These are phyloP conservation scores for Alternaria rosae DNA, from an alignment of 2,329 filamentous ascomycete genomes.

Conservation along the genomic window DNA sequence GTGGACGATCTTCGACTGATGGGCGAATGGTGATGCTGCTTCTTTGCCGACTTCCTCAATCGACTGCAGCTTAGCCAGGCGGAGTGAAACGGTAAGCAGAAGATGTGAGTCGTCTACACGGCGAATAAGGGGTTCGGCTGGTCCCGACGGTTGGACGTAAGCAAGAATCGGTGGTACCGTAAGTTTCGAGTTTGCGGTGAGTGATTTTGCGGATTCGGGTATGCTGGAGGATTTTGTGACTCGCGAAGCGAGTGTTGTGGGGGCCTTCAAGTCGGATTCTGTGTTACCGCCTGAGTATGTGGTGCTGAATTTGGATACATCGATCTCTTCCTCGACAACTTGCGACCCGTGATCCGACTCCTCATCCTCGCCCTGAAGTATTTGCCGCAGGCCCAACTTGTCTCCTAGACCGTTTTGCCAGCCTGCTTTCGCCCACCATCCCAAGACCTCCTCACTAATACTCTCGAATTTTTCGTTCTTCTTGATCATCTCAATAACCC, in stretches of 20 bases:
- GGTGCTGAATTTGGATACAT: constrained; percentile 61
- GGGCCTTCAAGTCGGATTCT: constrained; percentile 14
- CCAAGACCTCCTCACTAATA: constrained; percentile 88
- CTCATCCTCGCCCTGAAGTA: constrained; percentile 62
- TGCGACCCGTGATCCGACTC: constrained; percentile 47
- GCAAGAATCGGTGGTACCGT: constrained; percentile 77
- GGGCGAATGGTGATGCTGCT: constrained; percentile 73
- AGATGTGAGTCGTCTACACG: constrained; percentile 88
- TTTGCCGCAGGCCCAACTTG: constrained; percentile 75
- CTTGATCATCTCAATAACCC: constrained; percentile 85
- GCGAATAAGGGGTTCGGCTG: constrained; percentile 71
- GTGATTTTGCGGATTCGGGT: constrained; percentile 35
- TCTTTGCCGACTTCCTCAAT: constrained; percentile 66
- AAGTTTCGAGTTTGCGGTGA: constrained; percentile 47
- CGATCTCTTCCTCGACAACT: constrained; percentile 61
- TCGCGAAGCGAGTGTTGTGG: constrained; percentile 45
- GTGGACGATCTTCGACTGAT: constrained; percentile 80
- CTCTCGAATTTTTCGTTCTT: constrained; percentile 84
- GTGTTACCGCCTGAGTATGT: constrained; percentile 50
- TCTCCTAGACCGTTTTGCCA: constrained; percentile 85
- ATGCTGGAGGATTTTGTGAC: constrained; percentile 42
- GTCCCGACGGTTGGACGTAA: constrained; percentile 75
- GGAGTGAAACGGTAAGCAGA: constrained; percentile 80
- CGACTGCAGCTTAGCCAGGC: constrained; percentile 83
- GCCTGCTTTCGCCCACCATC: constrained; percentile 93